phyloP scores from a whole-genome alignment of 78 protist genomes.

The Thecamonas trahens region DNA sequence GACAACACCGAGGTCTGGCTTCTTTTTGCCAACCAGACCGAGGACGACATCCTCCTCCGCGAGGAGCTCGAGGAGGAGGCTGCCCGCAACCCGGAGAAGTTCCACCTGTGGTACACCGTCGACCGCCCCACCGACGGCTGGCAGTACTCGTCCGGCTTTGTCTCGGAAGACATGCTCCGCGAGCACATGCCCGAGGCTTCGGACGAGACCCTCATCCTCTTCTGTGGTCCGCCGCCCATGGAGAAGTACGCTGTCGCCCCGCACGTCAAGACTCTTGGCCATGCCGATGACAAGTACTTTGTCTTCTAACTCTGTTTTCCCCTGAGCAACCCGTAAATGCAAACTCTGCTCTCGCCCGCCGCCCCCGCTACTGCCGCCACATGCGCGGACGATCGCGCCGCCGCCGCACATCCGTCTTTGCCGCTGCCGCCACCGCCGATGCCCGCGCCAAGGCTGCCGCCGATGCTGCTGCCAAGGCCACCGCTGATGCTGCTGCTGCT shows the following conservation, averaged over 20 bases:
- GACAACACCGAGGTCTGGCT: slow-evolving; percentile 30
- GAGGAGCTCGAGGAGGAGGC: slow-evolving; percentile 22
- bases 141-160: slow-evolving; percentile 8
- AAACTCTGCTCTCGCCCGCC: too few relatives aligned
- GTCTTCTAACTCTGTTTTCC: slow-evolving; percentile 12
- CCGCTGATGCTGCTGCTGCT: too few relatives aligned
- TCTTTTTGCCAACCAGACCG: slow-evolving; percentile 55
- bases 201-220: slow-evolving; percentile 10
- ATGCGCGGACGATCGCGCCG: too few relatives aligned
- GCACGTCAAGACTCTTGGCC: slow-evolving; percentile 22
- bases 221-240: slow-evolving; percentile 67
- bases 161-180: slow-evolving; percentile 8
- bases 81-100: background rate
- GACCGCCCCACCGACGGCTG: slow-evolving; percentile 13
- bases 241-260: slow-evolving; percentile 43
- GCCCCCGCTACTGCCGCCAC: too few relatives aligned
- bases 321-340: too few relatives aligned
- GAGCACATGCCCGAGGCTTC: slow-evolving; percentile 19
- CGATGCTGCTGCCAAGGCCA: too few relatives aligned
- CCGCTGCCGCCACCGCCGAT: too few relatives aligned
- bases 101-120: slow-evolving; percentile 33
- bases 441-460: too few relatives aligned
- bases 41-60: slow-evolving; percentile 46
- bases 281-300: background rate
- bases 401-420: too few relatives aligned